Evolutionary conservation across 345 rosid species (phyloP).

Genomic region (Gossypium thurberi): DNA sequence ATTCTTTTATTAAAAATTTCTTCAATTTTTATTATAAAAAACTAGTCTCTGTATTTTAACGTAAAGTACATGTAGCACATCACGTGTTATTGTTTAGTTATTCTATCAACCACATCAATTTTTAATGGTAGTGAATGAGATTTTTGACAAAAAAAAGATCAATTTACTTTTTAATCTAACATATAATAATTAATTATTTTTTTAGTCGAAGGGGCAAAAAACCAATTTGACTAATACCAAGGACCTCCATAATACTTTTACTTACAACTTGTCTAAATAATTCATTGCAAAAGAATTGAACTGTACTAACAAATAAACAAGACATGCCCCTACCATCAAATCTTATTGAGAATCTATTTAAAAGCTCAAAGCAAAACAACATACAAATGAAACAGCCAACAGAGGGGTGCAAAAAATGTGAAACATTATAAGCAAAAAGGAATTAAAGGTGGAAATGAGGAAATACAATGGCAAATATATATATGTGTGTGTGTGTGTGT

Average conservation of each 20-base stretch:
- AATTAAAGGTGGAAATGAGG: not conserved
- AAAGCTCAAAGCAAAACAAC: not conserved
- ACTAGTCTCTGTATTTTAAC: fast-evolving
- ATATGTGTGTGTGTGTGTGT: not conserved
- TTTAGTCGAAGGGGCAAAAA: no score
- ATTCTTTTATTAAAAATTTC: no score
- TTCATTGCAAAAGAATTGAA: not conserved
- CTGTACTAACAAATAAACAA: not conserved
- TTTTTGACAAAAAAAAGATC: no score
- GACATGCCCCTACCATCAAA: not conserved
- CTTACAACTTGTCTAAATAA: not conserved
- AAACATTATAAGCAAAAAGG: not conserved
- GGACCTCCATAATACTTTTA: no score
- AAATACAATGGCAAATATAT: not conserved
- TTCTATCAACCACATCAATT: no score
- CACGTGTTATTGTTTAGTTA: no score
- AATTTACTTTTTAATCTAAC: no score
- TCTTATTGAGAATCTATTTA: not conserved
- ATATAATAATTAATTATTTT: no score
- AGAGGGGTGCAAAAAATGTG: not conserved
- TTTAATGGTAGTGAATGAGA: no score
- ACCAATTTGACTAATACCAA: no score
- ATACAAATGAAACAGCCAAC: not conserved
- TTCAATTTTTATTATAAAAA: no score
- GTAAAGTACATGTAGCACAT: no score